Base-by-base conservation (phyloP, 148 eudicot species). In the Vaccinium macrocarpon region DNA sequence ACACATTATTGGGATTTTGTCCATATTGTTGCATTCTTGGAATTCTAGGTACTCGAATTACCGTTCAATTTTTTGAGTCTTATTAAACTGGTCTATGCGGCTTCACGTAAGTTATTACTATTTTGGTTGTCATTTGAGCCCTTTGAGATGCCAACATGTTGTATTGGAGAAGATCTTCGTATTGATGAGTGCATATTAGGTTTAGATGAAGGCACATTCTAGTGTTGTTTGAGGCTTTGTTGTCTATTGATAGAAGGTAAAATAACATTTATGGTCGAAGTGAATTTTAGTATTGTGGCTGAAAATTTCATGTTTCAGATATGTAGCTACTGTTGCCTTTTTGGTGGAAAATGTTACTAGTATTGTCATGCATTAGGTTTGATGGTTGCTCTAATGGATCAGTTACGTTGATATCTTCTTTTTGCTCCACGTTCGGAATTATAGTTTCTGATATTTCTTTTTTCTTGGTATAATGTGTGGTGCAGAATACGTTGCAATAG, bases 401-500 rank as follows among this genome's bases (percentile, higher is more conserved):
- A 76, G 15, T 38, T 38, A 21, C 3, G 12, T 52, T 10, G 32
- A n/a, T 55, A 11, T 11, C 7, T 35, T 15, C 53, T 55, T 25
- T 62, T 32, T 35, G 11, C 27, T 5, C 19, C 72, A 38, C n/a
- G 7, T 8, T 21, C 23, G 76, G n/a, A 68, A 32, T 14, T 10
- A 57, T 21, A 4, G 15, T 48, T 48, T 64, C 52, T 82, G 68
- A 81, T 12, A 0, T 42, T 46, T 16, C 38, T 50, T 48, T 57
- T 57, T 27, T 61, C 73, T 83, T 61, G 82, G 76, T 89, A 80
- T 29, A 25, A 29, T 57, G 0, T 42, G 18, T 42, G 68, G 79
- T 72, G 84, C 88, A 89, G 91, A 85, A 66, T 76, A 79, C 80
- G 42, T 78, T 82, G 85, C 82, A 83, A 66, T 50, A 82, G 82